Base-by-base conservation (phyloP, 2,329 filamentous ascomycete genomes). In the Penicillium decumbens region DNA sequence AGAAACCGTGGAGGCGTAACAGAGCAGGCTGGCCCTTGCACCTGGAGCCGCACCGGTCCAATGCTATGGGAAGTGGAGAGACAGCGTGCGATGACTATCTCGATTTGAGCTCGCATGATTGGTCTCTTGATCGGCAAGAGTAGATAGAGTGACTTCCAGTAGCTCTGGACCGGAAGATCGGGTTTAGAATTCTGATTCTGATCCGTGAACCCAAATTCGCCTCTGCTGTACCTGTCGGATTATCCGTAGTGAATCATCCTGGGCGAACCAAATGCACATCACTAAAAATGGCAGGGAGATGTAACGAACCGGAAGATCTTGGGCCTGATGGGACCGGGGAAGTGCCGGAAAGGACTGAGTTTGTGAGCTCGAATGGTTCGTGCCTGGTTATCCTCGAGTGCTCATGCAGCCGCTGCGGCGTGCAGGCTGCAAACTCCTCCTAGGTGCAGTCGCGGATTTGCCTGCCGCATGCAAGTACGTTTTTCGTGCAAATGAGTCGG, bases 311-410 rank as follows among this genome's bases (percentile, higher is more conserved):
- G 10, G 51, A 40, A 45, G 54, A 57, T 58, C 55, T 20, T 23
- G 45, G 47, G 12, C 27, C 29, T 32, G 47, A 50, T 51, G 55
- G 49, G 51, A 42, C 51, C 53, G 50, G 57, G 55, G 50, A 55
- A 57, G 50, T 23, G 5, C 20, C 56, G 56, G 51, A 56, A 18
- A 44, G 40, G 24, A 32, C 24, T 18, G 45, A 32, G 43, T 49
- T 54, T 54, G 6, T 38, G 41, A 53, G 42, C 41, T 49, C 20
- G 24, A 59, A 54, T 54, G 49, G 57, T 60, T 60, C 54, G 46
- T 60, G 49, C 41, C 39, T 54, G 44, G 45, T 30, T 40, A 20
- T 35, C 23, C 41, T 56, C 50, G 33, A 56, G 44, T 45, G 23
- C 35, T 37, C 41, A 35, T 53, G 55, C 53, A 53, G 47, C 35